Conservation (phyloP, 805 yeast species). For the Candida sonorensis region DNA sequence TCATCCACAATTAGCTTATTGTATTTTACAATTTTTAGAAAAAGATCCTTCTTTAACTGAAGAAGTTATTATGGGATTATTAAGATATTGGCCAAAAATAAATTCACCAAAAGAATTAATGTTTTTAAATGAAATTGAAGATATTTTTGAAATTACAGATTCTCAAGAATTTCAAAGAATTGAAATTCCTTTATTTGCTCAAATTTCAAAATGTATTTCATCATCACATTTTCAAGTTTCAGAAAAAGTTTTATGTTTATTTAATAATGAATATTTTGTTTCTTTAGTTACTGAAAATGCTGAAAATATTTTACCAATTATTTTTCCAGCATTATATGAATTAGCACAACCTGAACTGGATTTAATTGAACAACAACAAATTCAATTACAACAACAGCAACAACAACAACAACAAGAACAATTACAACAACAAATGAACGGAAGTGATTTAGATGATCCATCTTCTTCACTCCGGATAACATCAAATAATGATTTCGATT, state of each 20-base stretch:
- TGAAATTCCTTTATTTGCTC: slow-evolving; percentile 90
- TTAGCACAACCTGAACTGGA: slow-evolving; percentile 44
- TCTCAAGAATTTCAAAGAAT: slow-evolving; percentile 87
- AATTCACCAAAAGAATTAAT: slow-evolving; percentile 92
- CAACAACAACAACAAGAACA: slow-evolving; percentile 4
- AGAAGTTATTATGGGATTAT: slow-evolving; percentile 90
- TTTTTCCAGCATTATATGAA: slow-evolving; percentile 85
- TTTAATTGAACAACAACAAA: slow-evolving; percentile 24
- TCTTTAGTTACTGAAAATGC: slow-evolving; percentile 88
- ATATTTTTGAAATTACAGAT: slow-evolving; percentile 92
- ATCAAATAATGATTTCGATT: slow-evolving; percentile 30
- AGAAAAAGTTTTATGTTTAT: slow-evolving; percentile 87
- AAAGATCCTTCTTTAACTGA: slow-evolving; percentile 90
- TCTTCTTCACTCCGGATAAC: neutral
- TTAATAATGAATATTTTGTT: slow-evolving; percentile 92
- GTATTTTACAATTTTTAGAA: slow-evolving; percentile 93
- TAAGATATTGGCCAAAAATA: slow-evolving; percentile 95
- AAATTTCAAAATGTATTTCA: slow-evolving; percentile 86
- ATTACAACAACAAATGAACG: neutral
- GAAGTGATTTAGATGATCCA: neutral
- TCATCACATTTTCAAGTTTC: slow-evolving; percentile 97
- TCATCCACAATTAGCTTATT: slow-evolving; percentile 95
- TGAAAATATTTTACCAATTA: slow-evolving; percentile 85
- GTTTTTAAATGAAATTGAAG: slow-evolving; percentile 94
- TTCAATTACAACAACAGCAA: slow-evolving; percentile 13